A percentile compares a stretch with the other conserved stretches of the same genome.
phyloP scores from a whole-genome alignment of 352 stramenopile genomes.

The Globisporangium radiosum region DNA sequence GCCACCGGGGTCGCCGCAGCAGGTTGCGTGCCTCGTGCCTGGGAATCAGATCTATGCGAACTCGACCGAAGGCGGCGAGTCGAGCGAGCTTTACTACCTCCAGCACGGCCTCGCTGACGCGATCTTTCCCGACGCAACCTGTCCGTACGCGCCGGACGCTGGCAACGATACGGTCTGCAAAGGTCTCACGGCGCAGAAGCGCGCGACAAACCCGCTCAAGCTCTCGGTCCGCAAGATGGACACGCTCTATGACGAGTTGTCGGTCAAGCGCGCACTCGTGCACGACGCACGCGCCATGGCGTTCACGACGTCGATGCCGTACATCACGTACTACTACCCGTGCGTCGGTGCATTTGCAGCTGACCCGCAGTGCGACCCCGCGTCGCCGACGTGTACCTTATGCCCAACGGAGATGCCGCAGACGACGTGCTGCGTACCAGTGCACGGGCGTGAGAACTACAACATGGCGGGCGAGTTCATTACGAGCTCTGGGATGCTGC shows the following conservation, averaged over 20 bases:
- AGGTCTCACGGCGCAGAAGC: conserved; percentile 27
- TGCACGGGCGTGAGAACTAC: conserved; percentile 36
- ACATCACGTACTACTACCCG: conserved; percentile 57
- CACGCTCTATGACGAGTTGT: conserved; percentile 27
- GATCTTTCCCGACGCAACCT: conserved; percentile 46
- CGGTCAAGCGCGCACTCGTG: conserved; percentile 39
- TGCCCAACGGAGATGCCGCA: conserved; percentile 40
- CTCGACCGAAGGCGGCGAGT: conserved; percentile 54
- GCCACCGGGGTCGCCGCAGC: conserved; percentile 36
- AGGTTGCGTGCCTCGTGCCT: conserved; percentile 51
- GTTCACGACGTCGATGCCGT: conserved; percentile 47
- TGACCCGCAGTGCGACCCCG: conserved; percentile 47
- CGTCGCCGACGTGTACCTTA: conserved; percentile 37
- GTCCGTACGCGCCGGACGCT: conserved; percentile 31
- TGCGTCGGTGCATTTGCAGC: conserved; percentile 42
- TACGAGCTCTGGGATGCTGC: conserved; percentile 37
- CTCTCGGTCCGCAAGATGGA: conserved; percentile 42
- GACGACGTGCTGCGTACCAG: conserved; percentile 49
- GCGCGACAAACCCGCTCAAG: conserved; percentile 36
- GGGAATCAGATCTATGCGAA: conserved; percentile 61
- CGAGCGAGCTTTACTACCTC: conserved; percentile 40
- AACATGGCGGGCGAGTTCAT: conserved; percentile 71
- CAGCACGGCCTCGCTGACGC: conserved; percentile 42
- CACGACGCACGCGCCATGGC: conserved; percentile 36
- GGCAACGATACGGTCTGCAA: conserved; percentile 45